Evolutionary conservation across 805 yeast genomes (phyloP).

Genomic region (Tetrapisispora arboricola): DNA sequence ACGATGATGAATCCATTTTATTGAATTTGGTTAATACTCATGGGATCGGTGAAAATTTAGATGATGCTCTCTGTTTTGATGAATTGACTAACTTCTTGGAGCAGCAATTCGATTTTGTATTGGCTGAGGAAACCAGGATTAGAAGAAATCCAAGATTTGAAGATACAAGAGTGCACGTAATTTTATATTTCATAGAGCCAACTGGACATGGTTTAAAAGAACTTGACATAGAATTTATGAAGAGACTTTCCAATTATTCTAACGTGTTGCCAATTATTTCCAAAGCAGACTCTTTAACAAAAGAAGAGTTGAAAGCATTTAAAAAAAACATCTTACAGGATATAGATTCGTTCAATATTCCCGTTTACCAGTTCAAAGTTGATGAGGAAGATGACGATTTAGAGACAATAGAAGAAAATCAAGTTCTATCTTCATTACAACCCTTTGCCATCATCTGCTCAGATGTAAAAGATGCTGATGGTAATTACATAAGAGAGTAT

Average conservation of each 20-base stretch:
- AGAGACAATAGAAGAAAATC: conserved; percentile 62
- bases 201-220: conserved; percentile 73
- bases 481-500: conserved; percentile 54
- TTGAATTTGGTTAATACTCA: conserved; percentile 63
- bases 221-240: conserved; percentile 63
- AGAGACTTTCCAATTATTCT: conserved; percentile 57
- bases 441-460: conserved; percentile 69
- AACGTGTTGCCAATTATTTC: conserved; percentile 64
- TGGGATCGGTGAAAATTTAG: conserved; percentile 71
- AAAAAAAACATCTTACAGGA: conserved; percentile 52
- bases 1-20: conserved; percentile 33
- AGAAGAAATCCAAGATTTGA: conserved; percentile 75
- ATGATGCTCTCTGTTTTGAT: conserved; percentile 54
- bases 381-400: conserved; percentile 66
- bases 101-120: conserved; percentile 67
- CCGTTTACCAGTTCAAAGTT: conserved; percentile 59
- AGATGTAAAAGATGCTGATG: conserved; percentile 46
- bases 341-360: conserved; percentile 58
- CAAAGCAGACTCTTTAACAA: conserved; percentile 63
- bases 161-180: conserved; percentile 67
- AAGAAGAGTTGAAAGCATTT: conserved; percentile 45
- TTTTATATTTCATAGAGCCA: conserved; percentile 63
- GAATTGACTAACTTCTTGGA: conserved; percentile 60
- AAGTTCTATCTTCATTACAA: conserved; percentile 49
- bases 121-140: conserved; percentile 81